Percentiles rank a stretch among this genome's conserved stretches.
phyloP scores from a whole-genome alignment of 148 eudicot genomes.

The Euryodendron excelsum region DNA sequence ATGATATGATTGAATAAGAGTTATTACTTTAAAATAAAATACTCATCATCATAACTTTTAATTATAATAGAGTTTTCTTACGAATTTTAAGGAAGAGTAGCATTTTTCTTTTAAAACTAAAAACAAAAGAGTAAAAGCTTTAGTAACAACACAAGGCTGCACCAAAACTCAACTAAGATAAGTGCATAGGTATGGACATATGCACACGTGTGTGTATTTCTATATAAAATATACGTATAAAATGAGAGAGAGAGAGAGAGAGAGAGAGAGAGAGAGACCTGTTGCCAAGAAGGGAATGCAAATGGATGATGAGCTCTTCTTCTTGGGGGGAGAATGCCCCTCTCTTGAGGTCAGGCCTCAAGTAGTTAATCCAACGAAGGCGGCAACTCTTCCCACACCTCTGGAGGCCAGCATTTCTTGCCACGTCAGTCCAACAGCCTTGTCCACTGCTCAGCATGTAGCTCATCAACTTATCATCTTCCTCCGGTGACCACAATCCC shows the following conservation, averaged over 20 bases:
- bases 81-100: no score
- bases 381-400: slow-evolving; percentile 69
- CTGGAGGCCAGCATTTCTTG: slow-evolving; percentile 58
- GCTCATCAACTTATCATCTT: slow-evolving; percentile 59
- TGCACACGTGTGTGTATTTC: no score
- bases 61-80: no score
- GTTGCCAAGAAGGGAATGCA: slow-evolving; percentile 59
- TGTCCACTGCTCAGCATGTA: slow-evolving; percentile 60
- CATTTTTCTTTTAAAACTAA: no score
- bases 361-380: slow-evolving; percentile 64
- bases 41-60: no score
- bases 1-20: no score
- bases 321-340: slow-evolving; percentile 65
- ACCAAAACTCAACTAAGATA: no score
- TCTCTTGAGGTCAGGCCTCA: slow-evolving; percentile 62
- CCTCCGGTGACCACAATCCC: slow-evolving; percentile 70
- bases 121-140: no score
- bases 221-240: no score
- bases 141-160: no score
- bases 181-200: no score
- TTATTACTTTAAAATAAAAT: no score
- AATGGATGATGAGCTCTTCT: slow-evolving; percentile 58
- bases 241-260: slow-evolving; percentile 2
- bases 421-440: slow-evolving; percentile 70
- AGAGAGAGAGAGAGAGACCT: slow-evolving; percentile 22